Conservation (phyloP, 1,284 basidiomycete genomes). For the Melanopsichium pennsylvanicum region DNA sequence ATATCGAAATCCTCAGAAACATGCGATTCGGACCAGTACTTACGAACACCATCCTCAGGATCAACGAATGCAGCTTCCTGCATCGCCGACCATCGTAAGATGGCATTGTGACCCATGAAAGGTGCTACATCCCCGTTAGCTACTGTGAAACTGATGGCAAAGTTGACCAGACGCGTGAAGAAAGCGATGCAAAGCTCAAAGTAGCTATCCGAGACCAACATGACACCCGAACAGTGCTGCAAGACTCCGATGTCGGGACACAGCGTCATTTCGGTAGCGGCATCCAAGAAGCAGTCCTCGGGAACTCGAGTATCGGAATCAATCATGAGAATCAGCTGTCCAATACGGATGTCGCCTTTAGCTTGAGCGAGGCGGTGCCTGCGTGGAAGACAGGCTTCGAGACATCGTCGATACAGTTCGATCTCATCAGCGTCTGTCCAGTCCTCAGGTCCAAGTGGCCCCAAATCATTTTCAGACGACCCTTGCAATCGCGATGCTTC, state of each 20-base stretch:
- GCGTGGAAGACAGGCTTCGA: conserved; percentile 67
- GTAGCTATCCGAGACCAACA: conserved; percentile 84
- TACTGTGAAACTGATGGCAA: conserved; percentile 68
- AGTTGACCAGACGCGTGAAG: conserved; percentile 68
- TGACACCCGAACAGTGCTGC: conserved; percentile 81
- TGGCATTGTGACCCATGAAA: conserved; percentile 87
- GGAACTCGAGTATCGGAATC: conserved; percentile 85
- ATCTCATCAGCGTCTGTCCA: conserved; percentile 32
- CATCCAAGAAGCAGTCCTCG: conserved; percentile 83
- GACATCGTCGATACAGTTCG: conserved; percentile 26
- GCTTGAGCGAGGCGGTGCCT: conserved; percentile 65
- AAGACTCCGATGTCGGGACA: conserved; percentile 81
- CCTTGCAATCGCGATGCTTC: not conserved
- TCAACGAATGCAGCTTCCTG: conserved; percentile 81
- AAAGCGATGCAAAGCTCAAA: conserved; percentile 85
- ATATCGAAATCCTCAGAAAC: conserved; percentile 85
- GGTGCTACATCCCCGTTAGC: conserved; percentile 68
- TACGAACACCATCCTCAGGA: conserved; percentile 72
- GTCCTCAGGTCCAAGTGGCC: not conserved
- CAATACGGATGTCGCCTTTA: conserved; percentile 48
- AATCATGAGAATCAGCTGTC: conserved; percentile 49
- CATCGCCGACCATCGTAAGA: conserved; percentile 81
- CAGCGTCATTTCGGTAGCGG: conserved; percentile 79
- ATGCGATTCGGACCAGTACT: conserved; percentile 81
- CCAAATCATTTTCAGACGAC: not conserved